These are phyloP conservation scores for Amanita molliuscula DNA, from an alignment of 768 basidiomycete species.

Conservation along the genomic window DNA sequence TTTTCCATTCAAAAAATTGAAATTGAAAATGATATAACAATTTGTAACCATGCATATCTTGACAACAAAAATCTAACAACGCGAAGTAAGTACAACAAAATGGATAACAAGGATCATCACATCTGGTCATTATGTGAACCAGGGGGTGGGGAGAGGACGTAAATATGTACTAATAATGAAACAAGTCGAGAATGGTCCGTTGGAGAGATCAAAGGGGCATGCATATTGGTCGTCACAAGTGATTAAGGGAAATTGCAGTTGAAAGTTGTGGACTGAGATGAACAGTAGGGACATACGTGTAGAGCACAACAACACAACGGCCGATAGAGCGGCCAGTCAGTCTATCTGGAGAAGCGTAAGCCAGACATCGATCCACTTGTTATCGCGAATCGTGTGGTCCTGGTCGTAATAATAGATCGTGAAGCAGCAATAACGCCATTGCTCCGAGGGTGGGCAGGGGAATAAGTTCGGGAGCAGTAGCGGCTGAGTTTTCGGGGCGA, in stretches of 20 bases:
- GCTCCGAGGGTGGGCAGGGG: neutral
- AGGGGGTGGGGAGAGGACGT: constrained; percentile 14
- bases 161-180: constrained; percentile 6
- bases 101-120: constrained; percentile 34
- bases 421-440: neutral
- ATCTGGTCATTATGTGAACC: constrained; percentile 63
- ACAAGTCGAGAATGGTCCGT: neutral
- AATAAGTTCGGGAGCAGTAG: neutral
- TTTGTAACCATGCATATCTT: no score
- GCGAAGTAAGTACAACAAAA: constrained; percentile 21
- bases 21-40: no score
- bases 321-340: neutral
- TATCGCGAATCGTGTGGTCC: neutral
- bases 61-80: constrained; percentile 10
- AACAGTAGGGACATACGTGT: neutral
- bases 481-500: neutral
- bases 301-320: neutral
- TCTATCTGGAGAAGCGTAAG: neutral
- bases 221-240: neutral
- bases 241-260: neutral
- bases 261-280: neutral
- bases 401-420: neutral
- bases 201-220: neutral
- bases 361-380: neutral
- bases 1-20: no score